A percentile compares a stretch with the other conserved stretches of the same genome.
Conservation (phyloP, 1,139 yeast genomes). For the Geotrichum candidum region DNA sequence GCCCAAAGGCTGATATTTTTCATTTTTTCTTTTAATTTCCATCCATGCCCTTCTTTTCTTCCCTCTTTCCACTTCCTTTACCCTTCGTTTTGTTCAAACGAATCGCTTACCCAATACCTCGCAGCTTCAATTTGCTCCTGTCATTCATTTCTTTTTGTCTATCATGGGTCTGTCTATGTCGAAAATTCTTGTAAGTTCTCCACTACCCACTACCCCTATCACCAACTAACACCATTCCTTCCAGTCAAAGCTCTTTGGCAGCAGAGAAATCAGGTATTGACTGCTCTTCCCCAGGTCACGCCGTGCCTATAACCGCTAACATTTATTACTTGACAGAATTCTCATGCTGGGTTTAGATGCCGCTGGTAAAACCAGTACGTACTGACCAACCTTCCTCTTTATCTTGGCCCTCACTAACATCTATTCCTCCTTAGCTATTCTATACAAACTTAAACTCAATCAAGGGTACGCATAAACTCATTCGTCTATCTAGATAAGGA, state of each 20-base stretch:
- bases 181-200: slow-evolving; percentile 37
- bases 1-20: not conserved
- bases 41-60: not conserved
- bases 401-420: not conserved
- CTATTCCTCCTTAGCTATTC: slow-evolving; percentile 39
- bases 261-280: slow-evolving; percentile 34
- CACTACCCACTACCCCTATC: not conserved
- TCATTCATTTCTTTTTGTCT: not conserved
- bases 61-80: not conserved
- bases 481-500: not conserved
- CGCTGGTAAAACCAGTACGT: slow-evolving; percentile 79
- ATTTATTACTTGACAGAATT: slow-evolving; percentile 40
- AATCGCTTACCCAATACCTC: not conserved
- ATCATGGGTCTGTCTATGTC: slow-evolving; percentile 47
- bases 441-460: slow-evolving; percentile 67
- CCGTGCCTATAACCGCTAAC: not conserved
- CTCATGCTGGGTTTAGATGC: slow-evolving; percentile 89
- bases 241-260: slow-evolving; percentile 46
- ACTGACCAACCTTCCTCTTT: not conserved
- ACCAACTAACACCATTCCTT: not conserved
- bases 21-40: not conserved
- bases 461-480: slow-evolving; percentile 40
- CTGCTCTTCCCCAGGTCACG: not conserved
- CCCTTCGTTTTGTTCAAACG: not conserved
- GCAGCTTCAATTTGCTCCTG: not conserved